Base-by-base conservation (phyloP, 2,329 filamentous ascomycete genomes). In the Alternaria arbusti region DNA sequence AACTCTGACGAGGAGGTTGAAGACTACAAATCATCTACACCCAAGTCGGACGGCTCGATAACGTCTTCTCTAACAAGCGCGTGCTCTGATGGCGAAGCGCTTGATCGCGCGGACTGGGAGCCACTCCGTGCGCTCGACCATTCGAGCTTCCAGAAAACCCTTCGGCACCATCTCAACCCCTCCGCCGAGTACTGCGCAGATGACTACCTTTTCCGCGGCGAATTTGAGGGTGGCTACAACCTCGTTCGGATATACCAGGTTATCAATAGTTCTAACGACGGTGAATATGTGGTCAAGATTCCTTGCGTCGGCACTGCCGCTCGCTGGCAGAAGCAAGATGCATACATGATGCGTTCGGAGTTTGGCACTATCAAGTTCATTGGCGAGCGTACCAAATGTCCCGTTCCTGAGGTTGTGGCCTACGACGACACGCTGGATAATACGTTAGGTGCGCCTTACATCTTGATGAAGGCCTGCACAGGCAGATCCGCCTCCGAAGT, bases 141-240 rank as follows among this genome's bases (percentile, higher is more conserved):
- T 26, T 45, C 13, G 10, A 32, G 17, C 47, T 59, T 66, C 40
- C 22, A n/a, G 3, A 70, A 66, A 28, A 68, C 61, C 15, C 46
- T 49, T 17, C 17, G 23, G 23, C 46, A 49, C 10, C 66, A 75
- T 51, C 57, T 72, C 23, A 69, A 26, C n/a, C 9, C 5, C 46
- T 49, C 25, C 4, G 3, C 12, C 6, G 23, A 25, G 25, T 36
- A 49, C 23, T n/a, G 25, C 23, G n/a, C 1, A 49, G 15, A 49
- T 1, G 46, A 49, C 23, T 49, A 28, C 1, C 15, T 26, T 2
- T 49, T n/a, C 20, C 17, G 46, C 46, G 20, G 26, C 23, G 23
- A 49, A 26, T 17, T 7, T 17, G 23, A 49, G 23, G 46, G 46
- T n/a, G 46, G 46, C 13, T 26, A 28, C n/a, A 49, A 49, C 46